phyloP scores from a whole-genome alignment of 441 rosid species.

The Cnidoscolus chayamansa region DNA sequence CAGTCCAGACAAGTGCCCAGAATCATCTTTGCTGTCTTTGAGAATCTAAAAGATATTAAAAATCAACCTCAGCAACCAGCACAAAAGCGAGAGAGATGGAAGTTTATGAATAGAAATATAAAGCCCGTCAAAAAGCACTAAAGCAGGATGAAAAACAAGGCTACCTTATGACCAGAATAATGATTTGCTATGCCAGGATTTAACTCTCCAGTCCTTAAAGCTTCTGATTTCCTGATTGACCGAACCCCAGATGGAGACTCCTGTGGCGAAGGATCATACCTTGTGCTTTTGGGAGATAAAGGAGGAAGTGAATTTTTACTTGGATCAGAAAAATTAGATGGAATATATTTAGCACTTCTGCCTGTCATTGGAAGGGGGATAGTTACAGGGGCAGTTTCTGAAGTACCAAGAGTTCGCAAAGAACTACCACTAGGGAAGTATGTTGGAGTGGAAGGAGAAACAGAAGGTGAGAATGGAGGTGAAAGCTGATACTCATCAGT shows the following conservation, averaged over 20 bases:
- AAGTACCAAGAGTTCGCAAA: conserved; percentile 37
- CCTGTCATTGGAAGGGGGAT: conserved; percentile 58
- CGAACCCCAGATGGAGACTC: conserved; percentile 74
- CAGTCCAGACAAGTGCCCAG: conserved; percentile 79
- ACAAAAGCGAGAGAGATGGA: conserved; percentile 3
- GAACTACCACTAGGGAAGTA: conserved; percentile 41
- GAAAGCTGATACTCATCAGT: conserved; percentile 75
- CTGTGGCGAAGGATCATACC: conserved; percentile 64
- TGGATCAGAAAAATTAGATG: conserved; percentile 80
- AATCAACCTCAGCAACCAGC: conserved; percentile 23
- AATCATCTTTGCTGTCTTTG: conserved; percentile 71
- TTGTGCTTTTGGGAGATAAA: conserved; percentile 66
- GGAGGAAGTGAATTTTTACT: conserved; percentile 78
- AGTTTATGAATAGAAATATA: not conserved
- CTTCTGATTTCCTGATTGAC: conserved; percentile 47
- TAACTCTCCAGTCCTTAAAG: conserved; percentile 53
- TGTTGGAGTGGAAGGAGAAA: conserved; percentile 67
- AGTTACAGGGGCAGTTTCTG: conserved; percentile 78
- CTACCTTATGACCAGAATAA: conserved; percentile 67
- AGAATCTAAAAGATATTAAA: conserved; percentile 38
- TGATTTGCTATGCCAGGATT: conserved; percentile 51
- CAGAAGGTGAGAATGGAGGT: conserved; percentile 80
- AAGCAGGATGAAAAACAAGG: not conserved
- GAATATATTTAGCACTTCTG: conserved; percentile 47
- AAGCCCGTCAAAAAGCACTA: conserved; percentile 11